Evolutionary conservation across 805 yeast species (phyloP).

Genomic region (Jamesozyma rosinii): DNA sequence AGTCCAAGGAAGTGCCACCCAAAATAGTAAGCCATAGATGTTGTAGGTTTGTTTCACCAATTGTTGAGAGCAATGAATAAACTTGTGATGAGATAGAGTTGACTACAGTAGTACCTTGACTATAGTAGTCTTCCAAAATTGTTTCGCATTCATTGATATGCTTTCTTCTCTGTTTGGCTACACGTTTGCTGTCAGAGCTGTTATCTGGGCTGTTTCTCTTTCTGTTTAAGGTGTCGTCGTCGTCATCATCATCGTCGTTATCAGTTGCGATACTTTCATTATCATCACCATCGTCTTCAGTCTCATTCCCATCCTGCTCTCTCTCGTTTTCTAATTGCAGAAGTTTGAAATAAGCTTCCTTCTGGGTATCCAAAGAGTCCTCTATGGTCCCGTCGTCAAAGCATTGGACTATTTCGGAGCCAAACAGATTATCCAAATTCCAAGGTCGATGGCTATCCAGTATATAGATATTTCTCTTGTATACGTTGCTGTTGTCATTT

Average conservation of each 20-base stretch:
- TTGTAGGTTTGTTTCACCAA: conserved; percentile 68
- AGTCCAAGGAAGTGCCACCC: conserved; percentile 77
- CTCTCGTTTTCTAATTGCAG: conserved; percentile 36
- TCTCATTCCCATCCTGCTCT: conserved; percentile 33
- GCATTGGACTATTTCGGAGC: conserved; percentile 66
- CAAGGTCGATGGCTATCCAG: conserved; percentile 94
- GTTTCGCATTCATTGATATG: conserved; percentile 42
- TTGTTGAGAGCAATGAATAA: conserved; percentile 66
- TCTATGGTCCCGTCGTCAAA: conserved; percentile 80
- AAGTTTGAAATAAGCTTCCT: conserved; percentile 50
- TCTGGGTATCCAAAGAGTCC: conserved; percentile 46
- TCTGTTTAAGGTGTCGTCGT: conserved; percentile 14
- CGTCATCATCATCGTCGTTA: conserved; percentile 23
- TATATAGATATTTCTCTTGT: conserved; percentile 60
- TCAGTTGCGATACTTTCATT: conserved; percentile 27
- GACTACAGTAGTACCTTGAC: conserved; percentile 69
- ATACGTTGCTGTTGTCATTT: conserved; percentile 23
- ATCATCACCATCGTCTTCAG: conserved; percentile 29
- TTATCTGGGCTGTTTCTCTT: conserved; percentile 19
- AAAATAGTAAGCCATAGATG: conserved; percentile 81
- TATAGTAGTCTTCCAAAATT: conserved; percentile 63
- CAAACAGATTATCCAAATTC: conserved; percentile 88
- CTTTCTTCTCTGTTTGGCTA: conserved; percentile 35
- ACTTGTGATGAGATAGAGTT: conserved; percentile 71
- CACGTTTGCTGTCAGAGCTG: conserved; percentile 12